These are phyloP conservation scores for Vanrija sp. DNA, from an alignment of 1,284 basidiomycete genomes.

Conservation along the genomic window DNA sequence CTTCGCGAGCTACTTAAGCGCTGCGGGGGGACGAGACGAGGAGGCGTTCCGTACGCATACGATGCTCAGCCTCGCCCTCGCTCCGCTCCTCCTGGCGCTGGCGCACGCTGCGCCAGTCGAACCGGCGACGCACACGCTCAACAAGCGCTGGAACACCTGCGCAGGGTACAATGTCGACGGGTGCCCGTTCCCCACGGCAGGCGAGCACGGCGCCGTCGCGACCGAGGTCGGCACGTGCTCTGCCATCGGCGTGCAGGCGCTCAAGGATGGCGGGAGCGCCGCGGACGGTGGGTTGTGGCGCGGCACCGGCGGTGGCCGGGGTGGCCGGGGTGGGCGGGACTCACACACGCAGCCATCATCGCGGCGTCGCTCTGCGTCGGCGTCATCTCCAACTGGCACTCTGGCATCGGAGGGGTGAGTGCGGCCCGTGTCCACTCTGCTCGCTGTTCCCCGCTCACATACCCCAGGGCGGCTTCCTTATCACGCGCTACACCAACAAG, in stretches of 20 bases:
- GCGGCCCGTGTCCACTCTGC: too few relatives aligned
- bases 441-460: background rate
- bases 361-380: conserved; percentile 48
- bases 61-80: background rate
- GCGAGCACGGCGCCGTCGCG: conserved; percentile 23
- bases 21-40: too few relatives aligned
- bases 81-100: background rate
- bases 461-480: conserved; percentile 17
- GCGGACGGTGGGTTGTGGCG: conserved; percentile 37
- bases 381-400: conserved; percentile 46
- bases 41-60: too few relatives aligned
- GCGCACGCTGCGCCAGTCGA: background rate
- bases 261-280: conserved; percentile 47
- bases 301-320: too few relatives aligned
- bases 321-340: too few relatives aligned
- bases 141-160: conserved; percentile 21
- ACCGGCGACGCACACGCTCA: background rate
- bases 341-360: conserved; percentile 15
- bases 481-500: conserved; percentile 13
- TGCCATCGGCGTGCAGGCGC: conserved; percentile 45
- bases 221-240: conserved; percentile 48
- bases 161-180: conserved; percentile 22
- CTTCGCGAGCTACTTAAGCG: too few relatives aligned
- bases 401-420: conserved; percentile 47
- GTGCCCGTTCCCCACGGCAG: conserved; percentile 22